Conservation (phyloP, 352 stramenopile species). For the Phytophthora megakarya region DNA sequence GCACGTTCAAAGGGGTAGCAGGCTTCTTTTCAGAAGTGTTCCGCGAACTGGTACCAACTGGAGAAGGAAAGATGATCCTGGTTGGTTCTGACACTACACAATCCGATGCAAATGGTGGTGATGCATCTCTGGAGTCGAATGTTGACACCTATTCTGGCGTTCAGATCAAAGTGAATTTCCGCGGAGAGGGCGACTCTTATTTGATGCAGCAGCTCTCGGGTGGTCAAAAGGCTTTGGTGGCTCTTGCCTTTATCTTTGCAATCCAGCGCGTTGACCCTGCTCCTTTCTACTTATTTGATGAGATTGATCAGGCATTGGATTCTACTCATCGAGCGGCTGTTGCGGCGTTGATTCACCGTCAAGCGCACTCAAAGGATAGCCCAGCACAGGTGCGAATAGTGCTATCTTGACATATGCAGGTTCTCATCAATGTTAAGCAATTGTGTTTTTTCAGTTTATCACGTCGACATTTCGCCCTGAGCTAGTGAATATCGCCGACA, state of each 20-base stretch:
- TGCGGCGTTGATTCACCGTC: conserved; percentile 95
- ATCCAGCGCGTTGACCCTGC: conserved; percentile 98
- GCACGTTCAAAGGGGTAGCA: conserved; percentile 98
- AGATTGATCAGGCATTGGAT: conserved; percentile 99
- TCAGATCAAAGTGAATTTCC: conserved; percentile 99
- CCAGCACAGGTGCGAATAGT: conserved; percentile 89
- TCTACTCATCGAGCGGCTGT: conserved; percentile 97
- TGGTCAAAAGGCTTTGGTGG: conserved; percentile 99
- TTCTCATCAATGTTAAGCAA: conserved; percentile 6
- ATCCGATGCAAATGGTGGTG: conserved; percentile 16
- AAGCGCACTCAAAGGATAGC: conserved; percentile 95
- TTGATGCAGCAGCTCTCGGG: conserved; percentile 99
- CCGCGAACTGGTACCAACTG: conserved; percentile 96
- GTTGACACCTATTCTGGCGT: conserved; percentile 97
- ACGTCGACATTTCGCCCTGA: conserved; percentile 99
- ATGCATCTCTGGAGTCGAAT: conserved; percentile 38
- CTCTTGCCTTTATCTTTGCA: conserved; percentile 99
- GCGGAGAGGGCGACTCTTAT: conserved; percentile 94
- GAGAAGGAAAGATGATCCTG: conserved; percentile 96
- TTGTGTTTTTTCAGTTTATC: conserved; percentile 87
- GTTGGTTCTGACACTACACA: conserved; percentile 86
- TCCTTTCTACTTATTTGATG: conserved; percentile 99
- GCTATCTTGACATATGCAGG: background rate
- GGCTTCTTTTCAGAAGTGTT: conserved; percentile 99
- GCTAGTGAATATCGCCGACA: conserved; percentile 96